Evolutionary conservation across 495 filamentous ascomycete species (phyloP), one percentile per base, ranked within the genome.

Genomic region (Patellaria atrata): DNA sequence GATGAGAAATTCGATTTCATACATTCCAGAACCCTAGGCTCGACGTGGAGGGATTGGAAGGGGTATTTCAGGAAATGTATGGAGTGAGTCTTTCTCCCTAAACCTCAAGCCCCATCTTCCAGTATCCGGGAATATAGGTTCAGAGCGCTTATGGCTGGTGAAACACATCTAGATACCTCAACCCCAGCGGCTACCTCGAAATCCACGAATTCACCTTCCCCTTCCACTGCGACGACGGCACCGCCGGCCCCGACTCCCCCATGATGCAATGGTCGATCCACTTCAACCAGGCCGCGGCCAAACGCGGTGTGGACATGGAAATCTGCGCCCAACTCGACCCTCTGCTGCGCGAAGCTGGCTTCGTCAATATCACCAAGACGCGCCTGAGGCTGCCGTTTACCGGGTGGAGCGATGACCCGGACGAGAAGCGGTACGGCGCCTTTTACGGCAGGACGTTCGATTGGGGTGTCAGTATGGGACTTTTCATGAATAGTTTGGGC

Each of bases 221-320:
- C 17, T 33, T 33, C 18, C 4, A 21, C 31, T 33, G 31, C 31
- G 31, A 33, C 17, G 31, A 33, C 31, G 31, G 31, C 31, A 33
- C 31, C 17, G 31, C 31, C 3, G 15, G 9, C 6, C 9, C 31
- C 10, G 31, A 33, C 5, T 22, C 11, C 18, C 31, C 31, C 2
- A 33, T 33, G 31, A 21, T 33, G 31, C 31, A 33, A 11, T 33
- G 31, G 31, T 33, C 31, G 5, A 33, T 33, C 1, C 24, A 33
- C 17, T 33, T 21, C 31, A 33, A 33, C 31, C 2, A 33, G 15
- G 31, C 31, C 16, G 12, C 13, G n/a, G 31, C 31, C 31, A 33
- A 22, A 21, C 18, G 4, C 16, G 31, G 31, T 11, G 31, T 33
- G 5, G 31, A 33, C 10, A 33, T 33, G 12, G 31, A 33, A 21